Percentiles rank a stretch among this genome's conserved stretches.
Evolutionary conservation across 2,329 filamentous ascomycete species (phyloP).

Genomic region (Aspergillus novoparasiticus): DNA sequence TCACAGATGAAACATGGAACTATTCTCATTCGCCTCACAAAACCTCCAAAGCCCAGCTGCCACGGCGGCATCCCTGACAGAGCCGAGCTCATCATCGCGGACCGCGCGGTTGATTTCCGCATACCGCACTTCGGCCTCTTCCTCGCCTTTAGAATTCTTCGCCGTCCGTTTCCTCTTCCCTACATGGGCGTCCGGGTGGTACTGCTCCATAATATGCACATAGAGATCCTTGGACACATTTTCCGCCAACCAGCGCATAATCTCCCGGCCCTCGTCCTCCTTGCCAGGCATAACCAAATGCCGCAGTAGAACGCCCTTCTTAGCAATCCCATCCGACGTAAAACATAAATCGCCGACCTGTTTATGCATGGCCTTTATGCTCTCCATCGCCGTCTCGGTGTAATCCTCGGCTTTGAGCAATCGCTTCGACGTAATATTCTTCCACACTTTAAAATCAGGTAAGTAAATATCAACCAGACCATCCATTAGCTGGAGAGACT

Average conservation of each 20-base stretch:
- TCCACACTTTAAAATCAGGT: conserved; percentile 88
- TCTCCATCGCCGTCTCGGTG: conserved; percentile 70
- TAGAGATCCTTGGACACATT: conserved; percentile 75
- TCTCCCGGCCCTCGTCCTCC: conserved; percentile 71
- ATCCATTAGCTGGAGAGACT: conserved; percentile 71
- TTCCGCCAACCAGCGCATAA: conserved; percentile 74
- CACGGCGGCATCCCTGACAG: conserved; percentile 68
- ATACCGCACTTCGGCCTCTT: conserved; percentile 62
- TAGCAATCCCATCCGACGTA: conserved; percentile 77
- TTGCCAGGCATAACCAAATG: conserved; percentile 85
- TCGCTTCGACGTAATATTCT: conserved; percentile 64
- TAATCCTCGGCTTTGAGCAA: conserved; percentile 80
- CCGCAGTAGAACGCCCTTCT: conserved; percentile 72
- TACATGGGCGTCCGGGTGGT: conserved; percentile 77
- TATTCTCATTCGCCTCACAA: conserved; percentile 63
- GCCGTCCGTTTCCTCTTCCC: conserved; percentile 61
- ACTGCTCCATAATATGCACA: conserved; percentile 89
- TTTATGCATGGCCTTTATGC: conserved; percentile 75
- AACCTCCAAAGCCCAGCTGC: conserved; percentile 78
- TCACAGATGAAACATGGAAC: conserved; percentile 52
- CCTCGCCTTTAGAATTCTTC: conserved; percentile 18
- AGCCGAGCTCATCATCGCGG: conserved; percentile 64
- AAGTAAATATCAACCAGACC: conserved; percentile 83
- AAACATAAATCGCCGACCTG: conserved; percentile 85
- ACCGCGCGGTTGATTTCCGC: conserved; percentile 77